These are phyloP conservation scores for Aspergillus sp. DNA, from an alignment of 2,329 filamentous ascomycete genomes.

Conservation along the genomic window DNA sequence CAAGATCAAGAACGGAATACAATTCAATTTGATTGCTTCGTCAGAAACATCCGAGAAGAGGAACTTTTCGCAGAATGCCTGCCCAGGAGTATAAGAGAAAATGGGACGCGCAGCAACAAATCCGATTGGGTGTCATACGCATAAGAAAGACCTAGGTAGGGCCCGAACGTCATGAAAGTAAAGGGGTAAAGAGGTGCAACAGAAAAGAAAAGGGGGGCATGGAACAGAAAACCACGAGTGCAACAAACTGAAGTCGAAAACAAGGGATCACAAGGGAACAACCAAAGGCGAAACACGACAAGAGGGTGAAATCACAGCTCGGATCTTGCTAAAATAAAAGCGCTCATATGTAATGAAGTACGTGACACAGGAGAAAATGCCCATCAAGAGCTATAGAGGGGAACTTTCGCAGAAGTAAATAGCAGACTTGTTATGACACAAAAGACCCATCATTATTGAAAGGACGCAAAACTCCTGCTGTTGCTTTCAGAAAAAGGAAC, in stretches of 20 bases:
- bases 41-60: slow-evolving; percentile 30
- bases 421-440: slow-evolving; percentile 39
- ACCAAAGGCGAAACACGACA: slow-evolving; percentile 17
- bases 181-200: neutral
- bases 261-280: slow-evolving; percentile 9
- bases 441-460: slow-evolving; percentile 42
- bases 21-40: slow-evolving; percentile 40
- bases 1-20: slow-evolving; percentile 30
- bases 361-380: slow-evolving; percentile 42
- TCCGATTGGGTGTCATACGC: slow-evolving; percentile 40
- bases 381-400: slow-evolving; percentile 44
- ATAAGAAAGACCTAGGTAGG: slow-evolving; percentile 29
- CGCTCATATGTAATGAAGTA: slow-evolving; percentile 42
- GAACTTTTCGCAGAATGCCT: slow-evolving; percentile 47
- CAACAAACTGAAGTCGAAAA: slow-evolving; percentile 13
- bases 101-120: slow-evolving; percentile 33
- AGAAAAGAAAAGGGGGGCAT: neutral
- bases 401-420: slow-evolving; percentile 36
- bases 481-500: slow-evolving; percentile 42
- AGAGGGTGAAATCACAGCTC: slow-evolving; percentile 26
- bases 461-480: slow-evolving; percentile 45
- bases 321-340: slow-evolving; percentile 39
- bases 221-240: slow-evolving; percentile 11
- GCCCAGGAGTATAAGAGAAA: slow-evolving; percentile 39
- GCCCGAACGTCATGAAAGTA: slow-evolving; percentile 18